Conservation (phyloP, 768 basidiomycete species). For the Pleurotus tuber-regium region DNA sequence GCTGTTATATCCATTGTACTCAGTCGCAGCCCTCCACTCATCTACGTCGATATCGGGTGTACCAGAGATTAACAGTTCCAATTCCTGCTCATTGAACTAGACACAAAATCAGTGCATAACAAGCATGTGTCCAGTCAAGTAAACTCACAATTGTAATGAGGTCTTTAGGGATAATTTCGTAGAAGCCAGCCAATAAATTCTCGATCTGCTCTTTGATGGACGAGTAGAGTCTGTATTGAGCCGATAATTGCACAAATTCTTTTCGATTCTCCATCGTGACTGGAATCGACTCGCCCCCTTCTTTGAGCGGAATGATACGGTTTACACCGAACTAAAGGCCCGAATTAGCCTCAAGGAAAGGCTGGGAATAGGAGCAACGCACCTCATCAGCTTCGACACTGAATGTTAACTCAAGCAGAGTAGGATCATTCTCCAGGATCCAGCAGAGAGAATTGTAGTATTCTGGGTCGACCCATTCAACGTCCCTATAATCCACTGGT, state of each 20-base stretch:
- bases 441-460: constrained; percentile 98
- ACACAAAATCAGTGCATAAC: constrained; percentile 9
- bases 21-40: constrained; percentile 92
- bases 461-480: constrained; percentile 97
- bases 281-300: constrained; percentile 75
- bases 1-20: constrained; percentile 84
- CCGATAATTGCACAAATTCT: constrained; percentile 95
- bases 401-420: constrained; percentile 84
- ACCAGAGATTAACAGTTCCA: constrained; percentile 92
- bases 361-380: constrained; percentile 21
- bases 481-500: constrained; percentile 92
- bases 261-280: constrained; percentile 97
- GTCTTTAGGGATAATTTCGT: constrained; percentile 97
- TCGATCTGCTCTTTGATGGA: constrained; percentile 97
- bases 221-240: constrained; percentile 88
- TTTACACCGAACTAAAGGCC: constrained; percentile 81
- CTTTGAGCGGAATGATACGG: constrained; percentile 84
- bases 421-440: constrained; percentile 97
- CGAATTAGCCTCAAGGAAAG: constrained; percentile 12
- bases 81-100: constrained; percentile 92
- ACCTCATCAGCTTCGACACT: constrained; percentile 96
- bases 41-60: constrained; percentile 99
- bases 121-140: not conserved
- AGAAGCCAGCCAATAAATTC: constrained; percentile 86
- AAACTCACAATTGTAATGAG: constrained; percentile 83